Evolutionary conservation across 352 stramenopile species (phyloP).

Genomic region (Globisporangium orthogonon): DNA sequence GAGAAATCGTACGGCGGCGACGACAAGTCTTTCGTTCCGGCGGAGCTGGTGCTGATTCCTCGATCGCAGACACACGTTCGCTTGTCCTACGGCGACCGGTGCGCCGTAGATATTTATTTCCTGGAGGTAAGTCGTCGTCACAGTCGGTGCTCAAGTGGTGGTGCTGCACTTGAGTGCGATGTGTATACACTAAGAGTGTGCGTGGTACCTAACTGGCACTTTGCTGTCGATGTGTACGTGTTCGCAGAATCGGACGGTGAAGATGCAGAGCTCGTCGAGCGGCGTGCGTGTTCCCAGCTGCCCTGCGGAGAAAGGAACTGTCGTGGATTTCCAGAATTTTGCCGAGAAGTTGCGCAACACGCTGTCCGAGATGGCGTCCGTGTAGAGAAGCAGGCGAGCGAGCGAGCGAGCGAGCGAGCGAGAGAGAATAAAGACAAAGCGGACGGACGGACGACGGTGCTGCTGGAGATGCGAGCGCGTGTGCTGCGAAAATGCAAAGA

Average conservation of each 20-base stretch:
- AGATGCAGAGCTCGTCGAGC: conserved; percentile 75
- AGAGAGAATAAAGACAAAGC: not conserved
- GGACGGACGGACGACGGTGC: too few species aligned
- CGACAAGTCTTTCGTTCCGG: conserved; percentile 82
- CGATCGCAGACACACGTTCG: conserved; percentile 81
- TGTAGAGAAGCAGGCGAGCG: conserved; percentile 21
- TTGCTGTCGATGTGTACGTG: not conserved
- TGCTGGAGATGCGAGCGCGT: too few species aligned
- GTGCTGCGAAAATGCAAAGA: too few species aligned
- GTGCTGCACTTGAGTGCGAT: not conserved
- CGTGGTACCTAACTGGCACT: not conserved
- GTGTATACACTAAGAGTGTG: too few species aligned
- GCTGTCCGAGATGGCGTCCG: conserved; percentile 83
- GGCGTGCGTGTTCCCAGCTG: conserved; percentile 76
- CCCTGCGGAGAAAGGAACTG: conserved; percentile 57
- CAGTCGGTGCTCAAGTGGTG: not conserved
- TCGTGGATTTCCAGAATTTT: conserved; percentile 74
- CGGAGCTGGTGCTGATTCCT: conserved; percentile 78
- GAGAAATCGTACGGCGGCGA: conserved; percentile 82
- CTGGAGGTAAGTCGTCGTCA: conserved; percentile 47
- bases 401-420: too few species aligned
- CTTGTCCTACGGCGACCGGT: conserved; percentile 78
- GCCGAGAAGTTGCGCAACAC: conserved; percentile 76
- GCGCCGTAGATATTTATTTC: conserved; percentile 89
- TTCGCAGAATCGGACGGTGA: conserved; percentile 71